Evolutionary conservation across 345 rosid genomes (phyloP).

Genomic region (Linum lewisii): DNA sequence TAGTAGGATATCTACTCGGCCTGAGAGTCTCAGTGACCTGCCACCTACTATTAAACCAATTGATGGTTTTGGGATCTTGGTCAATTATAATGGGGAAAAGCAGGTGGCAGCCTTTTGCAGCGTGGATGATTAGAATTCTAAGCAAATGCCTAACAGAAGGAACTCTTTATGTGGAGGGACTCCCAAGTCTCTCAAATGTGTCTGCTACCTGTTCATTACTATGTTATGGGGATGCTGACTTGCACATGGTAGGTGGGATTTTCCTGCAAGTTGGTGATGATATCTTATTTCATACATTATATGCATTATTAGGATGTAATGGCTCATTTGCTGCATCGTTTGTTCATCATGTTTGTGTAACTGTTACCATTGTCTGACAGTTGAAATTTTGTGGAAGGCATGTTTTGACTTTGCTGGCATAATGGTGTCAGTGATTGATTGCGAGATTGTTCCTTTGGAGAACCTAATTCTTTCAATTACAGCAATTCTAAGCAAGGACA

Average conservation of each 20-base stretch:
- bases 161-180: slow-evolving; percentile 78
- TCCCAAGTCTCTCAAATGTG: slow-evolving; percentile 50
- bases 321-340: slow-evolving; percentile 2
- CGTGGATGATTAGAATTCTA: slow-evolving; percentile 71
- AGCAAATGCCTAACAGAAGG: slow-evolving; percentile 86
- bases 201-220: slow-evolving; percentile 63
- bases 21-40: slow-evolving; percentile 51
- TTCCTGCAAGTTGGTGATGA: slow-evolving; percentile 9
- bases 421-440: slow-evolving; percentile 49
- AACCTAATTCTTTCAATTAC: slow-evolving; percentile 58
- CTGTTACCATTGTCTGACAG: slow-evolving; percentile 38
- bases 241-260: slow-evolving; percentile 70
- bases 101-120: slow-evolving; percentile 77
- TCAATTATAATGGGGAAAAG: slow-evolving; percentile 44
- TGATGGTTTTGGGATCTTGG: slow-evolving; percentile 57
- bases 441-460: slow-evolving; percentile 62
- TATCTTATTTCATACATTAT: slow-evolving; percentile 13
- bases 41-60: slow-evolving; percentile 48
- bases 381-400: slow-evolving; percentile 60
- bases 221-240: slow-evolving; percentile 62
- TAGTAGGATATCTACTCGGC: slow-evolving; percentile 39
- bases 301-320: slow-evolving; percentile 10
- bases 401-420: slow-evolving; percentile 82
- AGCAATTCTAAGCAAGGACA: slow-evolving; percentile 56
- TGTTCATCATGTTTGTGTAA: slow-evolving; percentile 18